These are phyloP conservation scores for Nannizziopsis arthrosporioides DNA, from an alignment of 2,329 filamentous ascomycete species.

Conservation along the genomic window DNA sequence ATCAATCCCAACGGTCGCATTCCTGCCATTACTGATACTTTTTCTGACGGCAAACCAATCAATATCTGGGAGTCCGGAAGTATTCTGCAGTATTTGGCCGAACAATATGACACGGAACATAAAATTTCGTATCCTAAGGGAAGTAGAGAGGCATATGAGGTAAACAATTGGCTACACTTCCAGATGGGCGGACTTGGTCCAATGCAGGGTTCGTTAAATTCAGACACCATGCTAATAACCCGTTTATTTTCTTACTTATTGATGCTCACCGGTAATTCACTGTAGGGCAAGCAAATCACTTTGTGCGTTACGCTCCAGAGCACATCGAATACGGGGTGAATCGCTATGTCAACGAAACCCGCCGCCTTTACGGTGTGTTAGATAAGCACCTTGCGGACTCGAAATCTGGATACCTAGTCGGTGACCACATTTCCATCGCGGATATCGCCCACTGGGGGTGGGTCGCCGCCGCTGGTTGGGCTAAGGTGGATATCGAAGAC, in stretches of 20 bases:
- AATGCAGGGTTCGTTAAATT: constrained; percentile 58
- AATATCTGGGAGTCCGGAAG: constrained; percentile 71
- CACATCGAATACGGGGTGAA: constrained; percentile 72
- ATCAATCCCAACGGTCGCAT: constrained; percentile 94
- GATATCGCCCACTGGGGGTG: constrained; percentile 76
- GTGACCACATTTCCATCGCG: constrained; percentile 42
- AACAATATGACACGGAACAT: constrained; percentile 68
- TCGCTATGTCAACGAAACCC: constrained; percentile 71
- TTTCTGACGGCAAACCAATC: constrained; percentile 60
- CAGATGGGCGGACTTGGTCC: constrained; percentile 71
- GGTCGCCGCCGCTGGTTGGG: constrained; percentile 50
- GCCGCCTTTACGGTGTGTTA: constrained; percentile 67
- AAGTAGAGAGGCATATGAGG: constrained; percentile 64
- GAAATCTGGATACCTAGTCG: constrained; percentile 42
- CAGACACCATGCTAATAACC: background rate
- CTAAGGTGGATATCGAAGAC: constrained; percentile 57
- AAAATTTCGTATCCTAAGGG: constrained; percentile 69
- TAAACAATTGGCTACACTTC: constrained; percentile 67
- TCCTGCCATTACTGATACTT: constrained; percentile 71
- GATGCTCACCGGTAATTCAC: background rate
- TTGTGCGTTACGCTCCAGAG: constrained; percentile 68
- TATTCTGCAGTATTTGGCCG: constrained; percentile 73
- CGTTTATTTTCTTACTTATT: background rate
- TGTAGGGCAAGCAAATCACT: constrained; percentile 60
- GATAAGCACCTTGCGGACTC: constrained; percentile 54